Conservation (phyloP, 305 asterid species). For the Withania somnifera region DNA sequence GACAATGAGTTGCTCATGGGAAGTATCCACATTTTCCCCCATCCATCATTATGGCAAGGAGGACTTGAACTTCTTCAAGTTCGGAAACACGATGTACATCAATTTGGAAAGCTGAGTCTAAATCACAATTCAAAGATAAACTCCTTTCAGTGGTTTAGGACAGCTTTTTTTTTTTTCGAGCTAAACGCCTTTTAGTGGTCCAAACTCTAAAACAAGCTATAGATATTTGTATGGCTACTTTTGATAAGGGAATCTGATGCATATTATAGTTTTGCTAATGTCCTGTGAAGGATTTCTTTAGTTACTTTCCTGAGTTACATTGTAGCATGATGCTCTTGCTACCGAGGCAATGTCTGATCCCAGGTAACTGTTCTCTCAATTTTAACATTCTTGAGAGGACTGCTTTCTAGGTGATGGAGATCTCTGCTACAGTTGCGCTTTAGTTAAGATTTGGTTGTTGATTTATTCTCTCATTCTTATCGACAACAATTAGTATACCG, state of each 20-base stretch:
- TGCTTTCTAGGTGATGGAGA: not conserved
- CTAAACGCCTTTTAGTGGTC: no score
- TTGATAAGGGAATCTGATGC: not conserved
- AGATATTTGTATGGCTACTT: no score
- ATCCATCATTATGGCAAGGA: not conserved
- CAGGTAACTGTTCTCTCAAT: not conserved
- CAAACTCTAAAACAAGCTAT: no score
- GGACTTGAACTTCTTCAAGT: not conserved
- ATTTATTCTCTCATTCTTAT: not conserved
- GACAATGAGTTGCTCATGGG: not conserved
- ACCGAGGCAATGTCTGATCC: not conserved
- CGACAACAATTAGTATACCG: not conserved
- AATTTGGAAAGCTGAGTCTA: not conserved
- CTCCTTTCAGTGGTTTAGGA: not conserved
- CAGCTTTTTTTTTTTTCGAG: no score
- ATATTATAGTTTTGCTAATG: not conserved
- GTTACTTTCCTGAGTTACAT: not conserved
- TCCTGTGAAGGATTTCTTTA: not conserved
- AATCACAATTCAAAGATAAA: not conserved
- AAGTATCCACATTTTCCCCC: not conserved
- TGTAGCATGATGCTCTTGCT: not conserved
- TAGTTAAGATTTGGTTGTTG: not conserved
- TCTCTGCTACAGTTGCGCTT: not conserved
- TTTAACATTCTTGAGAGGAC: not conserved
- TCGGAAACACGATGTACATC: not conserved